Conservation (phyloP, 768 basidiomycete genomes). For the Boletus sp. region DNA sequence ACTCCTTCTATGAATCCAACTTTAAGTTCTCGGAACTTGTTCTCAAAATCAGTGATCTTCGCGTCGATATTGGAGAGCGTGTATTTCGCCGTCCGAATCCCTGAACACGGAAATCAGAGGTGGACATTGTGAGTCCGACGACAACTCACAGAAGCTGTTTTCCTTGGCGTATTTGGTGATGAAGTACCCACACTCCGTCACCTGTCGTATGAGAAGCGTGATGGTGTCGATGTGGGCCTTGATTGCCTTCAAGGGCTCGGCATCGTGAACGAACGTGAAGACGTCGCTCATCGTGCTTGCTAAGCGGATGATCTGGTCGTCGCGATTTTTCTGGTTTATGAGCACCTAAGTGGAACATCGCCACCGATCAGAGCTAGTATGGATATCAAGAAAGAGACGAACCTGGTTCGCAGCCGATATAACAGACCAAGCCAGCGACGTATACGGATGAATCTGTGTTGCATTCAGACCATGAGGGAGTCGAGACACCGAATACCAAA, state of each 20-base stretch:
- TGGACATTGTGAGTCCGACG: not conserved
- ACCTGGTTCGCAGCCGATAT: not conserved
- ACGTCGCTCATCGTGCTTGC: not conserved
- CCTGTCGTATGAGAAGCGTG: not conserved
- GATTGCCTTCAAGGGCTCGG: not conserved
- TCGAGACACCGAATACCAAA: no score
- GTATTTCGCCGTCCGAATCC: not conserved
- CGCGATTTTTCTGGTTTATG: not conserved
- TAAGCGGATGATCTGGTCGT: not conserved
- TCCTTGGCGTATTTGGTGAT: not conserved
- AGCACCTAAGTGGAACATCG: not conserved
- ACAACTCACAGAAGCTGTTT: not conserved
- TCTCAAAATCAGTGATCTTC: not conserved
- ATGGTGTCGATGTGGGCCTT: not conserved
- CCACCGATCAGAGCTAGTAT: not conserved
- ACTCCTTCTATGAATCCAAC: not conserved
- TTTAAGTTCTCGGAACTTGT: not conserved
- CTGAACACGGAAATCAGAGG: not conserved
- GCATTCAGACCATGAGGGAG: not conserved
- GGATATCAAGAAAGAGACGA: not conserved
- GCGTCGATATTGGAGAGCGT: not conserved
- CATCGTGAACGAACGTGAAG: no score
- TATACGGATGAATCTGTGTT: not conserved
- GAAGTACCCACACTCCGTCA: no score
- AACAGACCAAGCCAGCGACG: no score